Percentiles rank a stretch among this genome's conserved stretches.
Evolutionary conservation across 169 alveolate genomes (phyloP).

Genomic region (Babesia ovis): DNA sequence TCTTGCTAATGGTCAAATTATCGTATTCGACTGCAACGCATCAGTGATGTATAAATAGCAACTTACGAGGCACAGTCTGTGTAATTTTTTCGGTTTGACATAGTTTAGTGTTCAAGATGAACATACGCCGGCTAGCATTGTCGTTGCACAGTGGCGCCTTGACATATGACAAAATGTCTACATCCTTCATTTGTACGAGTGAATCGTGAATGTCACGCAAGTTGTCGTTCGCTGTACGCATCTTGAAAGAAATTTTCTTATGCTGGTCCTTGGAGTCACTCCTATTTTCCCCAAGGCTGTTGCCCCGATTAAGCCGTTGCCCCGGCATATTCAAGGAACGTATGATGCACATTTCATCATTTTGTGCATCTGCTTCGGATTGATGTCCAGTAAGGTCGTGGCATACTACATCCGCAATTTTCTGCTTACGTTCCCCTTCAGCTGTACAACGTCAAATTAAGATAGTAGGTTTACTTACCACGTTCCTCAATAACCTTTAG

Average conservation of each 20-base stretch:
- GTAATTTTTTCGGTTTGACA: conserved; percentile 65
- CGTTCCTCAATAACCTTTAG: conserved; percentile 23
- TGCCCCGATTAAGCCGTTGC: neutral
- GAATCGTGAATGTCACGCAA: neutral
- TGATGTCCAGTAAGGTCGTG: conserved; percentile 18
- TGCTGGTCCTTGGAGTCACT: neutral
- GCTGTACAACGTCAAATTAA: conserved; percentile 4
- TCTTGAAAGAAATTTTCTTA: neutral
- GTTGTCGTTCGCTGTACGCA: conserved; percentile 11
- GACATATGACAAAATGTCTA: conserved; percentile 8
- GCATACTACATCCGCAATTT: conserved; percentile 27
- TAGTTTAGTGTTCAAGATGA: conserved; percentile 63
- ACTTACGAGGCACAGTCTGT: conserved; percentile 53
- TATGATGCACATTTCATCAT: conserved; percentile 45
- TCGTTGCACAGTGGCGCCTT: conserved; percentile 19
- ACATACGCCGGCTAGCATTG: conserved; percentile 50
- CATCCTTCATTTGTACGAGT: neutral
- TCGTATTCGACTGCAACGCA: conserved; percentile 58
- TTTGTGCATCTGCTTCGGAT: neutral
- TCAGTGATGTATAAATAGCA: too few species aligned
- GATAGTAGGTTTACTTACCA: conserved; percentile 3
- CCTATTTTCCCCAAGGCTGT: conserved; percentile 1
- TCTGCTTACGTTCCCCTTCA: conserved; percentile 52
- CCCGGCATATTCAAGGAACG: conserved; percentile 64
- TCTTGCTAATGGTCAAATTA: conserved; percentile 34